These are phyloP conservation scores for Leersia perrieri DNA, from an alignment of 176 grass and related monocot species.

Conservation along the genomic window DNA sequence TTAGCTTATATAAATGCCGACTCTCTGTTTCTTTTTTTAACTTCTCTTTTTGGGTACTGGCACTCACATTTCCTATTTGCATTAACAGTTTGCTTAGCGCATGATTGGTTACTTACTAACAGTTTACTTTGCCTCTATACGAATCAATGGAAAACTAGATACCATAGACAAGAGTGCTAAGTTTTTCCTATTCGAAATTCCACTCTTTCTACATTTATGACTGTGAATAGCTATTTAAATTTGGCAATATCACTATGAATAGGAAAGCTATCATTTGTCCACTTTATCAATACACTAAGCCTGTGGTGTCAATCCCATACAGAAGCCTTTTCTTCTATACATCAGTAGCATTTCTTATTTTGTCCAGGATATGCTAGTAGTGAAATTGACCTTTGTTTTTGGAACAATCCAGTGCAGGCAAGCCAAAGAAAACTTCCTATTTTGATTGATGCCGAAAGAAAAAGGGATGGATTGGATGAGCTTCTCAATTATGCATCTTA, in stretches of 20 bases:
- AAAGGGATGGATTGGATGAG: slow-evolving; percentile 83
- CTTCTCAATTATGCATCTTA: slow-evolving; percentile 81
- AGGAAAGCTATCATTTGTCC: not conserved
- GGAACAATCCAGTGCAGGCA: slow-evolving; percentile 84
- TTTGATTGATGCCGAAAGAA: slow-evolving; percentile 83
- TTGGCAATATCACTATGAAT: not conserved
- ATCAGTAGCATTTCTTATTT: not conserved
- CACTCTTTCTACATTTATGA: not conserved
- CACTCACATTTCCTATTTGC: not conserved
- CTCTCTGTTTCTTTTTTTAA: not conserved
- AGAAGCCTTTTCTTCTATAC: not conserved
- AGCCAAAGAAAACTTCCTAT: slow-evolving; percentile 86
- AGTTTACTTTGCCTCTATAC: not conserved
- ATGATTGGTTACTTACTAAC: slow-evolving; percentile 3
- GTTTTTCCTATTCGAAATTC: not conserved
- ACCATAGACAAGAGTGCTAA: not conserved
- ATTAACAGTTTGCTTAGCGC: not conserved
- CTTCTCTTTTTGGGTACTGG: not conserved
- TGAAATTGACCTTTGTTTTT: slow-evolving; percentile 47
- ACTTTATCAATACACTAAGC: not conserved
- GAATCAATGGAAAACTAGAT: not conserved
- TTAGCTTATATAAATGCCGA: not conserved
- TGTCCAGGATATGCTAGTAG: not conserved
- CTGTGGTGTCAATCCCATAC: not conserved
- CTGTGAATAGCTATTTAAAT: not conserved